Base-by-base conservation (phyloP, 2,329 filamentous ascomycete genomes). In the Trichoderma hamatum region DNA sequence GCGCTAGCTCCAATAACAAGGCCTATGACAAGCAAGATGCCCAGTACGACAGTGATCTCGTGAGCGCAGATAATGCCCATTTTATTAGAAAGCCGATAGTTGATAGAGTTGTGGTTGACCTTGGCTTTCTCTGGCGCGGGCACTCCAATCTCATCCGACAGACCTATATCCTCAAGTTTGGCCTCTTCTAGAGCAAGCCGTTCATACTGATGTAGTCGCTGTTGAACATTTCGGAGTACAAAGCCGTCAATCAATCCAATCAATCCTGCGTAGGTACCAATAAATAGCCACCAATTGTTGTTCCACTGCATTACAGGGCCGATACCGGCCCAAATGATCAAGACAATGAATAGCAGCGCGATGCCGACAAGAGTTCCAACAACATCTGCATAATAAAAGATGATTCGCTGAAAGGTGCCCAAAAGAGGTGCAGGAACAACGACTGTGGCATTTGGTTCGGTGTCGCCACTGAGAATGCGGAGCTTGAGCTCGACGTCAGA, bases 241-340 rank as follows among this genome's bases (percentile, higher is more conserved):
- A 84, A 84, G 30, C 80, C 79, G 70, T 84, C 82, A 36, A 80
- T 76, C 61, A 83, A 76, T 2, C 82, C 82, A 56, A 84, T 76
- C 5, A 84, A 76, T 2, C 82, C 82, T 0, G 82, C 81, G 70
- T 83, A 84, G 0, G 82, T 84, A 14, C 82, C 82, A 59, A 84
- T 83, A 19, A 84, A 76, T 0, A 84, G 78, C 79, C 80, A 83
- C 82, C 82, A 84, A 73, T 81, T 83, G 68, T 76, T 73, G 68
- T 79, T 76, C 71, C 81, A 84, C 3, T 76, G 55, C 68, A 84
- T 76, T 4, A 76, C 55, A 4, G 78, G 78, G 1, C 82, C 82
- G 10, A 82, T 75, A 5, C 76, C 73, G 11, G 80, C 62, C 82
- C 82, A 84, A 3, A 75, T 74, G 16, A 75, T 70, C 26, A 79